Conservation (phyloP, 805 yeast genomes). For the Yarrowia keelungensis region DNA sequence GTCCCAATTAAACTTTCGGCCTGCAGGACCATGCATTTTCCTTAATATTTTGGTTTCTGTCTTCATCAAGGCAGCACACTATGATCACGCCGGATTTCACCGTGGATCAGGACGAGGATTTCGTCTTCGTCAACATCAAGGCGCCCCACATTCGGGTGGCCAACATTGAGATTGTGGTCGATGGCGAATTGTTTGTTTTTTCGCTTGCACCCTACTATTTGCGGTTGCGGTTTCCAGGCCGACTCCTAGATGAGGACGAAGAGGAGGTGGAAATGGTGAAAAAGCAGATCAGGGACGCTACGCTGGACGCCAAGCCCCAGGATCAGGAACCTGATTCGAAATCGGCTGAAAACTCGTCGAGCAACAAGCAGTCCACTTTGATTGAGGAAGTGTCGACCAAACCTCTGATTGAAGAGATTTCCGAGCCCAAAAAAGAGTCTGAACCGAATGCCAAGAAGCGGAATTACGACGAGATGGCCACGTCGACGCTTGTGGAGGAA, state of each 20-base stretch:
- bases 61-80: conserved; percentile 18
- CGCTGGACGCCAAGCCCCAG: not conserved
- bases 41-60: not conserved
- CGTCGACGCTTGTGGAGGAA: conserved; percentile 14
- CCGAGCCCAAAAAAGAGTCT: not conserved
- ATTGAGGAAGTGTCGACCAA: not conserved
- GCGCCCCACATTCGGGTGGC: conserved; percentile 77
- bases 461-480: conserved; percentile 19
- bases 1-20: not conserved
- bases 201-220: conserved; percentile 90
- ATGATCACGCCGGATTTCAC: conserved; percentile 91
- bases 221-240: conserved; percentile 74
- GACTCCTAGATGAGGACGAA: conserved; percentile 54
- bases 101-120: conserved; percentile 78
- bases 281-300: conserved; percentile 2
- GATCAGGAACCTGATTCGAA: not conserved
- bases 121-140: conserved; percentile 64
- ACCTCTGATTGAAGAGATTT: conserved; percentile 50
- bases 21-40: not conserved
- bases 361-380: not conserved
- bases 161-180: conserved; percentile 78
- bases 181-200: conserved; percentile 76
- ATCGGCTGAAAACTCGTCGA: not conserved
- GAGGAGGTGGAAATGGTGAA: conserved; percentile 33
- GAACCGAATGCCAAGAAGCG: conserved; percentile 13